Evolutionary conservation across 2,329 filamentous ascomycete species (phyloP), one percentile per base, ranked within the genome.

Genomic region (Plectosphaerella plurivora): DNA sequence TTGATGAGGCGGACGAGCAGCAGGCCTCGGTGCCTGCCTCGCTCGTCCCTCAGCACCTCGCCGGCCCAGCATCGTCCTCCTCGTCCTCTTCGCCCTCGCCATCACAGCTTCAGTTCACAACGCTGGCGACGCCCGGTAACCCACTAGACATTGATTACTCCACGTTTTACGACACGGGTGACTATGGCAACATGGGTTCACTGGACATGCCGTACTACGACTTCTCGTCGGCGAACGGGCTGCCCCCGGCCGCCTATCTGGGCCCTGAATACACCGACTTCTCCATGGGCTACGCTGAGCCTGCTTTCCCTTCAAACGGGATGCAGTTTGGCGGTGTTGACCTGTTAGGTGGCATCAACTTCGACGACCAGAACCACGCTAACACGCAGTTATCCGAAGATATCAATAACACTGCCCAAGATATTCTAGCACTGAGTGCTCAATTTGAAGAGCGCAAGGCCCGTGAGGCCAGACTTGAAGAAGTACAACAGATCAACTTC

Each of bases 131-230:
- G 5, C 59, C 60, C 35, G 60, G 62, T 49, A 53, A 50, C 49
- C 54, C 51, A 50, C 57, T 67, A 48, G 68, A 69, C 35, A 56
- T 68, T 4, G 65, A 63, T 47, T 57, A 74, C 7, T 65, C 55
- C 5, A 47, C 63, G 24, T 70, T 74, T 53, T 60, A 74, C 14
- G 62, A 64, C 46, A 10, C 41, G 41, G 56, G 64, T 39, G 59
- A 59, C 53, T 51, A 59, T 20, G 52, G 59, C 15, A 63, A 65
- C 54, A 50, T 70, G 24, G 65, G 66, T 42, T 70, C 72, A 49
- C 61, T 73, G 47, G 70, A 73, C 55, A 56, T 76, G 20, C 55
- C 72, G 6, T 65, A 64, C 11, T 54, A 59, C 35, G 60, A 61
- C 46, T 63, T 49, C 9, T 53, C 53, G 22, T 54, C 53, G 6